These are phyloP conservation scores for Plectosphaerella plurivora DNA, from an alignment of 2,329 filamentous ascomycete genomes.

Conservation along the genomic window DNA sequence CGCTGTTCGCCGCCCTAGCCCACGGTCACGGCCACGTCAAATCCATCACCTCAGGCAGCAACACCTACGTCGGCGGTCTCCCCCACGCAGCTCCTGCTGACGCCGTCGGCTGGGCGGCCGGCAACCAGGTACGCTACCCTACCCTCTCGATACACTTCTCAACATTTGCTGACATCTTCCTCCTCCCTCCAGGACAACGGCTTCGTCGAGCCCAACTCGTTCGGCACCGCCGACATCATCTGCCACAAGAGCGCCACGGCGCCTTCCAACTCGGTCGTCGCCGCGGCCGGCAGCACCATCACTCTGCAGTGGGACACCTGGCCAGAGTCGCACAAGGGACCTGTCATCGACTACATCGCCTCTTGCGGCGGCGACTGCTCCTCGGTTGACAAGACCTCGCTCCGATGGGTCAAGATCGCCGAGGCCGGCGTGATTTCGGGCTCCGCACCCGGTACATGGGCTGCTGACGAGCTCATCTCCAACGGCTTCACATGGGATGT, in stretches of 20 bases:
- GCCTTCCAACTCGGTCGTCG: constrained; percentile 31
- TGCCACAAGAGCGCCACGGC: constrained; percentile 39
- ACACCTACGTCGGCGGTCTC: constrained; percentile 44
- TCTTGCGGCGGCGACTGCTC: constrained; percentile 50
- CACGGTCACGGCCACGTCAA: constrained; percentile 42
- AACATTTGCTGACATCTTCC: not conserved
- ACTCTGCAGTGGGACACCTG: constrained; percentile 60
- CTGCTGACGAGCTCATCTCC: constrained; percentile 44
- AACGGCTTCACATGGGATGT: constrained; percentile 42
- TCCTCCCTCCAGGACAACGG: constrained; percentile 24
- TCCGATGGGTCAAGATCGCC: constrained; percentile 58
- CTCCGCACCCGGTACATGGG: constrained; percentile 44
- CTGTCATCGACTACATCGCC: constrained; percentile 57
- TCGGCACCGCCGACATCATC: constrained; percentile 36
- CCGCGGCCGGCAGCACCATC: constrained; percentile 56
- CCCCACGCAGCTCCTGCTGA: constrained; percentile 12
- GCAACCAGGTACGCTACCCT: constrained; percentile 18
- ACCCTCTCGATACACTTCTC: not conserved
- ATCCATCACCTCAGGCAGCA: constrained; percentile 48
- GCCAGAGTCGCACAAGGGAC: constrained; percentile 61
- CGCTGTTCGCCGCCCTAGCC: too few relatives aligned
- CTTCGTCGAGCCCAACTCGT: constrained; percentile 39
- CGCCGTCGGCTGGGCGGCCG: constrained; percentile 27
- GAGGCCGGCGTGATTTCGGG: constrained; percentile 43
- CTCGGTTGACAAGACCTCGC: constrained; percentile 41